phyloP scores from a whole-genome alignment of 768 basidiomycete species.

The Boletus tylopilopsis region DNA sequence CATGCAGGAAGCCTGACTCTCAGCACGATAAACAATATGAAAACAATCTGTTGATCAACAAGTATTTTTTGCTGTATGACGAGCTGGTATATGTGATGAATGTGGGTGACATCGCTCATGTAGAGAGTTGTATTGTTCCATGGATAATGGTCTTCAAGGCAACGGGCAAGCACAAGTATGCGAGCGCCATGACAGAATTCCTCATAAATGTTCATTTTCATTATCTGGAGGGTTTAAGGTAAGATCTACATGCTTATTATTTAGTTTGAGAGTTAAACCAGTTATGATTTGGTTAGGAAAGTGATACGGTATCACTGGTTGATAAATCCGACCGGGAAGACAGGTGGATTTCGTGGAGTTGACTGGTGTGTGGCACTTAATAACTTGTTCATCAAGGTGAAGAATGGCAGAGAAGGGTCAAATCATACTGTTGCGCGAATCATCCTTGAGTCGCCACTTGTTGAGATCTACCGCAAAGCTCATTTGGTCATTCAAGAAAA shows the following conservation, averaged over 20 bases:
- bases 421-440: too few relatives aligned
- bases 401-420: too few relatives aligned
- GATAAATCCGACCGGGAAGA: neutral
- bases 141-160: neutral
- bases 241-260: too few relatives aligned
- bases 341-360: neutral
- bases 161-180: neutral
- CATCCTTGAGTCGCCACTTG: too few relatives aligned
- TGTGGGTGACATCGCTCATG: conserved; percentile 25
- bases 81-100: conserved; percentile 36
- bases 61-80: conserved; percentile 39
- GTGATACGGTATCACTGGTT: neutral
- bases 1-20: too few relatives aligned
- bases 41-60: conserved; percentile 9
- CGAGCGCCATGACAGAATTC: neutral
- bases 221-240: neutral
- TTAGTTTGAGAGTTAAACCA: neutral
- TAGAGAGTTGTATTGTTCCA: neutral
- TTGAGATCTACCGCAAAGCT: too few relatives aligned
- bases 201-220: neutral
- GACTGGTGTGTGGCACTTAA: neutral
- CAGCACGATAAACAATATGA: too few relatives aligned
- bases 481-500: too few relatives aligned
- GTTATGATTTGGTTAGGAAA: neutral
- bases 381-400: too few relatives aligned